Base-by-base conservation (phyloP, 352 stramenopile species). In the Pythium dissimile region DNA sequence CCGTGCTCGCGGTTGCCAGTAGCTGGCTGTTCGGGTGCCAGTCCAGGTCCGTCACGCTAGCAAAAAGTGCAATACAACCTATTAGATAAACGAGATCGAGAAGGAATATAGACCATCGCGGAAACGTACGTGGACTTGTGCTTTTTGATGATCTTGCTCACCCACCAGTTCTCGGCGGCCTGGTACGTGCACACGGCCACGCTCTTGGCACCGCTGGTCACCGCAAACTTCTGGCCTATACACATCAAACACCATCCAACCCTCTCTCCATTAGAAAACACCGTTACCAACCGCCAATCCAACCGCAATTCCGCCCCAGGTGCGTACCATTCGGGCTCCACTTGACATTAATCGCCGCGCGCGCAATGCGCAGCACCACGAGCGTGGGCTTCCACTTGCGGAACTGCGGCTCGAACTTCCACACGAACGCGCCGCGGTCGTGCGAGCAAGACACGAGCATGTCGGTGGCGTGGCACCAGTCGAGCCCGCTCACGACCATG, bases 121-220 rank as follows among this genome's bases (percentile, higher is more conserved):
- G 5, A 55, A 20, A 96, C 72, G 54, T 92, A 94, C 84, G 93
- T 97, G 32, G 86, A 97, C 77, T 98, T 98, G 80, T 98, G 90
- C 64, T 97, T 97, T 72, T 98, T 98, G 73, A 98, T 97, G 67
- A 97, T 96, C 77, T 98, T 98, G 60, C 78, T 92, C 51, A 98
- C 84, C 91, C 94, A 98, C 93, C 93, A 98, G 71, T 98, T 94
- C 63, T 97, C 90, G 7, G 75, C 64, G 30, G 74, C 75, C 67
- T 98, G 88, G 62, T 97, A 97, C 60, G 89, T 93, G 64, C 92
- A 98, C 41, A 98, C 88, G 0, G 93, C 93, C 21, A 98, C 89
- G 58, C 86, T 95, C 71, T 98, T 98, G 60, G 89, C 79, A 30
- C 90, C 88, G 52, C 86, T 97, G 21, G 81, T 91, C 27, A 98